Conservation (phyloP, 1,284 basidiomycete genomes). For the Pseudozyma sp. region DNA sequence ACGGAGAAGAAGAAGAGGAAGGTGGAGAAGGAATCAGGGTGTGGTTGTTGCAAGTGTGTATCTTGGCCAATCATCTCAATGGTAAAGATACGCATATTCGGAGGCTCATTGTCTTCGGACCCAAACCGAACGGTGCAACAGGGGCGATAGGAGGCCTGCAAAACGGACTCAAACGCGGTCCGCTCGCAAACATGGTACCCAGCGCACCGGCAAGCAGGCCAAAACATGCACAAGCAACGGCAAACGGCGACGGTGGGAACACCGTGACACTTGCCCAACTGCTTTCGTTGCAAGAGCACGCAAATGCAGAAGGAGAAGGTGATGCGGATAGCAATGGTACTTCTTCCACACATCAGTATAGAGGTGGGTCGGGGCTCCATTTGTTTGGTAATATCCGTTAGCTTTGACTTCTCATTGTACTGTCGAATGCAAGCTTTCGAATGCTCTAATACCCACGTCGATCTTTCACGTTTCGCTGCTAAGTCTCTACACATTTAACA, state of each 20-base stretch:
- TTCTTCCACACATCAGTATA: constrained; percentile 2
- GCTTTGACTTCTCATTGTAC: not conserved
- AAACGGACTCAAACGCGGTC: constrained; percentile 7
- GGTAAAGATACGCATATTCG: constrained; percentile 99
- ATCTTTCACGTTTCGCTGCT: too few species aligned
- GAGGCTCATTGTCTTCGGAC: constrained; percentile 86
- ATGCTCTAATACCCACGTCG: too few species aligned
- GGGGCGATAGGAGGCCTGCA: not conserved
- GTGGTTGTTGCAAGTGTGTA: constrained; percentile 88
- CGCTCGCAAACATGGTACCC: not conserved
- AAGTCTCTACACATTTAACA: too few species aligned
- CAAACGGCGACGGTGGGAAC: not conserved
- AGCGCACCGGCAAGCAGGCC: constrained; percentile 1
- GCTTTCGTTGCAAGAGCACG: constrained; percentile 16
- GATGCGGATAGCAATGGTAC: constrained; percentile 6
- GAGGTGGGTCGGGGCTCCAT: constrained; percentile 25
- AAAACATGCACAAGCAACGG: not conserved
- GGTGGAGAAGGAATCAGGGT: constrained; percentile 66
- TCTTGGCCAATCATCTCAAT: constrained; percentile 94
- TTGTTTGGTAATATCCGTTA: constrained; percentile 42
- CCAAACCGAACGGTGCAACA: constrained; percentile 63
- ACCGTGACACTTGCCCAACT: constrained; percentile 37
- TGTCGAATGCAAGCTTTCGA: too few species aligned
- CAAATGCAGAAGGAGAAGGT: constrained; percentile 3
- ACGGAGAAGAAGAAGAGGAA: constrained; percentile 72